Conservation (phyloP, 306 rosid genomes). For the Gastrolobium bilobum region DNA sequence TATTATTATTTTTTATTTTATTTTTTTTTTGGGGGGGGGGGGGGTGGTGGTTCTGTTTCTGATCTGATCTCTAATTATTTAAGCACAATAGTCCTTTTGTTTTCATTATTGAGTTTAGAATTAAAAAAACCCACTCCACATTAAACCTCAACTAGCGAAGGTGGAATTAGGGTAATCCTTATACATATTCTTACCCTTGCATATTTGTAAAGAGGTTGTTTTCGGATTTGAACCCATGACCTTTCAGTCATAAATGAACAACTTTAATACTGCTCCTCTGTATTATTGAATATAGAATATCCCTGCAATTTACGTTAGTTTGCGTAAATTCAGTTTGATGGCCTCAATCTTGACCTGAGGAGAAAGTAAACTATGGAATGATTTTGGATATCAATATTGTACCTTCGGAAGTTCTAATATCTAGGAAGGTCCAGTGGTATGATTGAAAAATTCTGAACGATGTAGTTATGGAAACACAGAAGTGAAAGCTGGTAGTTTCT, state of each 20-base stretch:
- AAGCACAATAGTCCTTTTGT: background rate
- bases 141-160: too few species aligned
- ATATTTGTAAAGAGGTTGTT: too few species aligned
- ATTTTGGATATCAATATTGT: conserved; percentile 1
- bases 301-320: background rate
- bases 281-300: background rate
- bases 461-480: background rate
- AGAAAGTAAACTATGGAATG: background rate
- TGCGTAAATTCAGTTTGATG: background rate
- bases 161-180: too few species aligned
- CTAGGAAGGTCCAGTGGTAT: background rate
- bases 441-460: background rate
- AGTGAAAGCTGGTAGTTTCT: background rate
- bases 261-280: background rate
- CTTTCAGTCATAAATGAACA: too few species aligned
- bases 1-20: too few species aligned
- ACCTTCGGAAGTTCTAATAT: background rate
- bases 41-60: too few species aligned
- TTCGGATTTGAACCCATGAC: too few species aligned
- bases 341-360: conserved; percentile 1
- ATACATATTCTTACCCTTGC: too few species aligned
- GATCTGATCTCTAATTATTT: background rate
- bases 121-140: too few species aligned
- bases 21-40: too few species aligned
- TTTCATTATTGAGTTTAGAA: background rate